A percentile compares a stretch with the other conserved stretches of the same genome.
phyloP scores from a whole-genome alignment of 1,284 basidiomycete species.

The Athelia psychrophila region DNA sequence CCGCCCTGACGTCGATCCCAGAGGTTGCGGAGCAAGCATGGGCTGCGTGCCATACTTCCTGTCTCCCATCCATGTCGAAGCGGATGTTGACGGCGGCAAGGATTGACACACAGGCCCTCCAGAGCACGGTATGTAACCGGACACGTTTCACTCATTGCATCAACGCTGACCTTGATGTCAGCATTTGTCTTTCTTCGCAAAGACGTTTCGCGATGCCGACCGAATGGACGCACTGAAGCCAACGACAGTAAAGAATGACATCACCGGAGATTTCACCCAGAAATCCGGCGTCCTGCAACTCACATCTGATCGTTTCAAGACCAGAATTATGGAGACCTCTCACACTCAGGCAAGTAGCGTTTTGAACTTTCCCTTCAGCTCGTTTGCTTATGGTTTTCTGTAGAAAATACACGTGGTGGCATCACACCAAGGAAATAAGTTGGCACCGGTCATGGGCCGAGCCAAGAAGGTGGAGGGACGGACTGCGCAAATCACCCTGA shows the following conservation, averaged over 20 bases:
- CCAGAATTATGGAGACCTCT: constrained; percentile 25
- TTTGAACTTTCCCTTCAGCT: not conserved
- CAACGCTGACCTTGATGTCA: constrained; percentile 10
- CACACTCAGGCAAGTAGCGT: not conserved
- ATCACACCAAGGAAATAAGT: not conserved
- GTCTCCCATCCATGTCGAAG: constrained; percentile 16
- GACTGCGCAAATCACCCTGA: constrained; percentile 13
- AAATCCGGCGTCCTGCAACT: constrained; percentile 19
- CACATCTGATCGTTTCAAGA: constrained; percentile 34
- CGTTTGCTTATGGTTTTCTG: not conserved
- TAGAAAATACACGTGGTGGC: not conserved
- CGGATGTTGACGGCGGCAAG: constrained; percentile 23
- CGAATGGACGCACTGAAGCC: constrained; percentile 48
- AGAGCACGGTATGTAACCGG: constrained; percentile 1
- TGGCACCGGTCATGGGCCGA: constrained; percentile 13
- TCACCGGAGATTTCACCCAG: constrained; percentile 22
- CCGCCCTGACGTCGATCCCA: not conserved
- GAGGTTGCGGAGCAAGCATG: constrained; percentile 40
- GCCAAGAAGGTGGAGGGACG: constrained; percentile 18
- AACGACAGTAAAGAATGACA: constrained; percentile 33
- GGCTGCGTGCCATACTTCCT: constrained; percentile 30
- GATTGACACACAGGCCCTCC: constrained; percentile 36
- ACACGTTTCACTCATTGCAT: too few species aligned
- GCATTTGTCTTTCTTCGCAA: constrained; percentile 42
- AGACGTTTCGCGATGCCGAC: constrained; percentile 45